These are phyloP conservation scores for Arthrobotrys megalospora DNA, from an alignment of 2,329 filamentous ascomycete species.

Conservation along the genomic window DNA sequence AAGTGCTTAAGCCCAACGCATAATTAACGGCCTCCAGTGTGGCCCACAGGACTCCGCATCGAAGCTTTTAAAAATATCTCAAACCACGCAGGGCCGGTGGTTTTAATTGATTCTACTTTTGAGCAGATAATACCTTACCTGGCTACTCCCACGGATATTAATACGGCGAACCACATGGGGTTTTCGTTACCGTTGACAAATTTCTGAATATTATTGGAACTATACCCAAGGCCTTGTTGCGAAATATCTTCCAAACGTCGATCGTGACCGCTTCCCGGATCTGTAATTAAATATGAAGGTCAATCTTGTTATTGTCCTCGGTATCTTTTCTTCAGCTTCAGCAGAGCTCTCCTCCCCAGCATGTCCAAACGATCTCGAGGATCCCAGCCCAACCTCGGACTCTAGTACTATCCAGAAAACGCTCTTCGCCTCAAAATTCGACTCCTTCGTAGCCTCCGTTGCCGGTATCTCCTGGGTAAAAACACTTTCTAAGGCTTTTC, in stretches of 20 bases:
- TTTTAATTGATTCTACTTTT: neutral
- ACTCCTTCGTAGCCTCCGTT: slow-evolving; percentile 14
- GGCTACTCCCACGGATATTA: no score
- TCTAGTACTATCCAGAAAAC: slow-evolving; percentile 9
- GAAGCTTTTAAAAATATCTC: neutral
- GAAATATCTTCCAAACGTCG: no score
- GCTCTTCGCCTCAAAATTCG: slow-evolving; percentile 12
- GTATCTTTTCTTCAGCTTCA: neutral
- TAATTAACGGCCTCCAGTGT: no score
- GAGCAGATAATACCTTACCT: neutral
- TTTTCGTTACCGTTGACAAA: no score
- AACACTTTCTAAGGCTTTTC: slow-evolving; percentile 8
- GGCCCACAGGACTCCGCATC: no score
- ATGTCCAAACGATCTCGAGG: slow-evolving; percentile 26
- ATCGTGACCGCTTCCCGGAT: neutral
- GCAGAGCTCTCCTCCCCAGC: neutral
- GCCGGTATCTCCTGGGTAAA: slow-evolving; percentile 22
- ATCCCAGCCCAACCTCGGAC: neutral
- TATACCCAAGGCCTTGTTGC: no score
- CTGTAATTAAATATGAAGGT: neutral
- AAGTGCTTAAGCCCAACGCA: neutral
- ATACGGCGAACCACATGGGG: no score
- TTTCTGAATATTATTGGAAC: no score
- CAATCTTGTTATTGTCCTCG: neutral
- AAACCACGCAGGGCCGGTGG: neutral